These are phyloP conservation scores for Irpex sp. DNA, from an alignment of 1,284 basidiomycete species.

Conservation along the genomic window DNA sequence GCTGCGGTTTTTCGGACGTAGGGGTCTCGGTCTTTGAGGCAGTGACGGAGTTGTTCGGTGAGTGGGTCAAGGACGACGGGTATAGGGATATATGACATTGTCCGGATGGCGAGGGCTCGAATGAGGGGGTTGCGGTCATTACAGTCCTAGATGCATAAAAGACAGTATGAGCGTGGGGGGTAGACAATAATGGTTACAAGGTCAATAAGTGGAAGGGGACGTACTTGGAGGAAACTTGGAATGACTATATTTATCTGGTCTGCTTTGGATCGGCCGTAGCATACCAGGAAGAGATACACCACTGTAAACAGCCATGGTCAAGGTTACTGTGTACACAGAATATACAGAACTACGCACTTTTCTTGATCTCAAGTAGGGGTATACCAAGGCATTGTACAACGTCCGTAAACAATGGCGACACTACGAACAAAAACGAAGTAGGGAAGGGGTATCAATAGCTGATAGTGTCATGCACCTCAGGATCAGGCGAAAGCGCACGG, in stretches of 20 bases:
- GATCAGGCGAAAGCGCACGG: slow-evolving; percentile 36
- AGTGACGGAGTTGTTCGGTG: slow-evolving; percentile 82
- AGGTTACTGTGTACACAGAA: not conserved
- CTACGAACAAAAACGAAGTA: slow-evolving; percentile 37
- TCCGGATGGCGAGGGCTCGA: slow-evolving; percentile 89
- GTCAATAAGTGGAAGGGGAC: not conserved
- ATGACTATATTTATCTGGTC: slow-evolving; percentile 88
- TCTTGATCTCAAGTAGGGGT: slow-evolving; percentile 95
- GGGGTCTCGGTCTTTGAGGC: slow-evolving; percentile 86
- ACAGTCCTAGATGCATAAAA: slow-evolving; percentile 61
- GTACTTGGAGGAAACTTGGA: slow-evolving; percentile 83
- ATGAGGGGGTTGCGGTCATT: slow-evolving; percentile 91
- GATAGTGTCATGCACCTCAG: slow-evolving; percentile 4
- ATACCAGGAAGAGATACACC: slow-evolving; percentile 91
- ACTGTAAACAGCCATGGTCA: slow-evolving; percentile 44
- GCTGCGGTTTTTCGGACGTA: slow-evolving; percentile 97
- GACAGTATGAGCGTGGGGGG: not conserved
- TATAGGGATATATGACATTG: slow-evolving; percentile 94
- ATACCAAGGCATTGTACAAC: slow-evolving; percentile 88
- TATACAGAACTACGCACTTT: slow-evolving; percentile 60
- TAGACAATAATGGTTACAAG: no score
- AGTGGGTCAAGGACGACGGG: slow-evolving; percentile 78
- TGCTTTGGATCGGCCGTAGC: slow-evolving; percentile 86
- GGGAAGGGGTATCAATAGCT: slow-evolving; percentile 1
- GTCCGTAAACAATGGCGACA: slow-evolving; percentile 91